These are phyloP conservation scores for Camelina neglecta DNA, from an alignment of 345 rosid species.

Conservation along the genomic window DNA sequence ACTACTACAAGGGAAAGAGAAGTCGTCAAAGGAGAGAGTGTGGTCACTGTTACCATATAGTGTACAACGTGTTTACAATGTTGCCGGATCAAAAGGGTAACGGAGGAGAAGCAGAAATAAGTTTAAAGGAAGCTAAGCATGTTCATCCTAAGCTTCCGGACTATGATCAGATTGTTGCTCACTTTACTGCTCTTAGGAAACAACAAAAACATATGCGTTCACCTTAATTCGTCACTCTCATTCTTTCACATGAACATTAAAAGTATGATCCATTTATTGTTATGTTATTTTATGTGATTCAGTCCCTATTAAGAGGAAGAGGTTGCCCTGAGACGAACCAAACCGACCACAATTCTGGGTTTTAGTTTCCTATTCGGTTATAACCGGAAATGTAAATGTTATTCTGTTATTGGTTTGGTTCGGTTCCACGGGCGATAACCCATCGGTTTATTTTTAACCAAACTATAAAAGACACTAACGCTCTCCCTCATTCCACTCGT, in stretches of 20 bases:
- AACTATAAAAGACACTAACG: too few relatives aligned
- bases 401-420: too few relatives aligned
- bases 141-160: conserved; percentile 32
- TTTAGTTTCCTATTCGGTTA: too few relatives aligned
- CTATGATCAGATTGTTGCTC: conserved; percentile 13
- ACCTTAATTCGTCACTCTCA: neutral
- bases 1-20: conserved; percentile 25
- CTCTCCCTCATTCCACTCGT: too few relatives aligned
- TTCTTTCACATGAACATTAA: neutral
- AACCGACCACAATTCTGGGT: too few relatives aligned
- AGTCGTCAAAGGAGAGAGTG: conserved; percentile 20
- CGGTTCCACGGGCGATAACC: too few relatives aligned
- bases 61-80: conserved; percentile 35
- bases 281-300: neutral
- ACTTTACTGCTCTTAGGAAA: conserved; percentile 15
- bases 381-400: too few relatives aligned
- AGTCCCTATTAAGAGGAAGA: too few relatives aligned
- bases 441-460: too few relatives aligned
- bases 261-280: neutral
- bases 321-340: too few relatives aligned
- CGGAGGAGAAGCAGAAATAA: conserved; percentile 2
- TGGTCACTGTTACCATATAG: conserved; percentile 29
- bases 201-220: neutral
- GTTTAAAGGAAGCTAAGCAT: neutral
- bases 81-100: conserved; percentile 10